phyloP scores from a whole-genome alignment of 306 rosid genomes.

The Ceratonia siliqua region DNA sequence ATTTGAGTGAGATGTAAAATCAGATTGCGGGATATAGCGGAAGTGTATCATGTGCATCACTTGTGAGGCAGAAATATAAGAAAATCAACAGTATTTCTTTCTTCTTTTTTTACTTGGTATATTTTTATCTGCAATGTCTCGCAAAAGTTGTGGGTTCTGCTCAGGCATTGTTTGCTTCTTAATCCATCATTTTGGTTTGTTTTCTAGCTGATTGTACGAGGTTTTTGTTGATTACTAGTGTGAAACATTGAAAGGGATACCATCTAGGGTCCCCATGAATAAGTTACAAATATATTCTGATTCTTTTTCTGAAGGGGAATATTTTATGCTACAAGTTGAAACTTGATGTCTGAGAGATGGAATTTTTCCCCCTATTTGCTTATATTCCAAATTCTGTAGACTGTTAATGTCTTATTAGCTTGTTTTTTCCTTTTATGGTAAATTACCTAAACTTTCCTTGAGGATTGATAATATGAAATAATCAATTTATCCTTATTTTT shows the following conservation, averaged over 20 bases:
- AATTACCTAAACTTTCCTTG: too few relatives aligned
- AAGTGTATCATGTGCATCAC: conserved; percentile 93
- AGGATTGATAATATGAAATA: too few relatives aligned
- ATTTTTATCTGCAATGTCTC: conserved; percentile 62
- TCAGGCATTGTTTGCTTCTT: conserved; percentile 57
- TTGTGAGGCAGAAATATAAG: conserved; percentile 71
- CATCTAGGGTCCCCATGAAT: conserved; percentile 74
- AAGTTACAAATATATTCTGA: conserved; percentile 57
- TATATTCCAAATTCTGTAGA: conserved; percentile 1
- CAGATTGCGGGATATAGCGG: conserved; percentile 97
- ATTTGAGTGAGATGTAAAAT: conserved; percentile 99
- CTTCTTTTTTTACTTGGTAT: conserved; percentile 42
- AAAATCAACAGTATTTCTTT: conserved; percentile 43
- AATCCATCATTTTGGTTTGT: conserved; percentile 60
- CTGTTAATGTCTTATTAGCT: not conserved
- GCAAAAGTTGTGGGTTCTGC: conserved; percentile 62
- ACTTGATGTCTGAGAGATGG: conserved; percentile 25
- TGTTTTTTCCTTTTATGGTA: too few relatives aligned
- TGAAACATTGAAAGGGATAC: conserved; percentile 73
- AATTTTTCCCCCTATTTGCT: not conserved
- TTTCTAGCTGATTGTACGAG: conserved; percentile 67
- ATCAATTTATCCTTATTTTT: too few relatives aligned
- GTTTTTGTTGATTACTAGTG: conserved; percentile 67
- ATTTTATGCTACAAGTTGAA: conserved; percentile 39
- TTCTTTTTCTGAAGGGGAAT: conserved; percentile 45